Conservation (phyloP, 208 protist species). For the Acanthamoeba sp. region DNA sequence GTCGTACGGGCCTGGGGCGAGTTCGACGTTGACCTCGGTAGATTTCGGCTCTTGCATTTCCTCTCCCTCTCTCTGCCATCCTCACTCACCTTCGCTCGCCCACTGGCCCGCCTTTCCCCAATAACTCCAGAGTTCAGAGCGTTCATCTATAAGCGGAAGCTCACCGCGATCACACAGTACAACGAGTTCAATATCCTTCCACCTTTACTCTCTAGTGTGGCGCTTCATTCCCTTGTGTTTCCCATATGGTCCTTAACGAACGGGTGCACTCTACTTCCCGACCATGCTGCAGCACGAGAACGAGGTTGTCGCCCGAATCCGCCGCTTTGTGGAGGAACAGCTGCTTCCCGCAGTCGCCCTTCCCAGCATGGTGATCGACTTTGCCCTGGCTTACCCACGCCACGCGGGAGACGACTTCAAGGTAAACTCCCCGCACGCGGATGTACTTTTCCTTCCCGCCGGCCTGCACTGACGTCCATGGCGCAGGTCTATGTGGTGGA, state of each 20-base stretch:
- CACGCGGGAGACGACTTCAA: conserved; percentile 20
- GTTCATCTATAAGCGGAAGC: conserved; percentile 74
- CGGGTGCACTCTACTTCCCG: conserved; percentile 27
- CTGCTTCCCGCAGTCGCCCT: background rate
- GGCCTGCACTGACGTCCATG: background rate
- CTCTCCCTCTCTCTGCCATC: too few species aligned
- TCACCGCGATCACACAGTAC: conserved; percentile 75
- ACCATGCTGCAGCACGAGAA: conserved; percentile 18
- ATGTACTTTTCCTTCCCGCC: too few species aligned
- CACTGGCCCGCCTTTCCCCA: background rate
- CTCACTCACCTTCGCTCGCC: too few species aligned
- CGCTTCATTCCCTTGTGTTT: background rate
- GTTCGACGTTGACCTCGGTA: conserved; percentile 50
- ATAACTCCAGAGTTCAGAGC: conserved; percentile 65
- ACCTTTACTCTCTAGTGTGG: background rate
- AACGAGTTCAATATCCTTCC: conserved; percentile 71
- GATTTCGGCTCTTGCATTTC: too few species aligned
- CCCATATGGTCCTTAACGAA: conserved; percentile 6
- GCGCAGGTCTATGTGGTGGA: conserved; percentile 62
- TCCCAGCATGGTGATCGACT: conserved; percentile 49
- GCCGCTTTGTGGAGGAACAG: conserved; percentile 11
- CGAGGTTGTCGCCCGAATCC: background rate
- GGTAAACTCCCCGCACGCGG: too few species aligned
- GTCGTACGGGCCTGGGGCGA: conserved; percentile 34
- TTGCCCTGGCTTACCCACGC: conserved; percentile 5